Evolutionary conservation across 2,329 filamentous ascomycete species (phyloP), one percentile per base, ranked within the genome.

Genomic region (Knufia petricola): DNA sequence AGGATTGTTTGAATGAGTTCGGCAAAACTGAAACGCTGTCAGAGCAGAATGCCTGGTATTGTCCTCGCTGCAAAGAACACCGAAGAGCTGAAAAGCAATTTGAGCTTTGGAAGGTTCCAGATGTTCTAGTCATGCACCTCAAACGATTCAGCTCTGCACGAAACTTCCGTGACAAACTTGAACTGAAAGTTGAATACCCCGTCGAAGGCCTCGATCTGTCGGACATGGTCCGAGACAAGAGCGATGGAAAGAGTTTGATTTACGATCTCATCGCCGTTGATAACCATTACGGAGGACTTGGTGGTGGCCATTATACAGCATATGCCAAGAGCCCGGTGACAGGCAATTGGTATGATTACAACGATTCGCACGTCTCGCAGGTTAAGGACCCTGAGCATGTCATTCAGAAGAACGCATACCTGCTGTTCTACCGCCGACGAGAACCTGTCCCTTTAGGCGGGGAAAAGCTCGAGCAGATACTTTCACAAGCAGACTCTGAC

Each of bases 41-140:
- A 0, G 87, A 95, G 64, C 85, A 94, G 61, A 94, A 98, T 63
- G 90, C 87, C 52, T 98, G 92, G 92, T 96, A 94, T 64, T 98
- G 92, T 62, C 90, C 87, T 49, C 80, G 87, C 24, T 98, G 92
- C 75, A 96, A 96, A 65, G 87, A 95, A 59, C 84, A 94, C 60
- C 81, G 87, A 13, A 82, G 87, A 52, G 92, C 92, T 17, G 89
- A 84, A 68, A 98, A 98, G 72, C 95, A 92, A 61, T 87, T 98
- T 46, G 89, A 96, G 62, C 78, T 98, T 15, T 98, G 92, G 92
- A 95, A 90, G 62, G 84, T 86, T 1, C 92, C 92, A 0, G 92
- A 98, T 64, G 94, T 96, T 52, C 76, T 98, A 13, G 84, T 96
- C 37, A 84, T 95, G 53, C 92, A 98, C 63, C 75, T 98, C 43